Conservation (phyloP, 768 basidiomycete genomes). For the Plicaturopsis crispa region DNA sequence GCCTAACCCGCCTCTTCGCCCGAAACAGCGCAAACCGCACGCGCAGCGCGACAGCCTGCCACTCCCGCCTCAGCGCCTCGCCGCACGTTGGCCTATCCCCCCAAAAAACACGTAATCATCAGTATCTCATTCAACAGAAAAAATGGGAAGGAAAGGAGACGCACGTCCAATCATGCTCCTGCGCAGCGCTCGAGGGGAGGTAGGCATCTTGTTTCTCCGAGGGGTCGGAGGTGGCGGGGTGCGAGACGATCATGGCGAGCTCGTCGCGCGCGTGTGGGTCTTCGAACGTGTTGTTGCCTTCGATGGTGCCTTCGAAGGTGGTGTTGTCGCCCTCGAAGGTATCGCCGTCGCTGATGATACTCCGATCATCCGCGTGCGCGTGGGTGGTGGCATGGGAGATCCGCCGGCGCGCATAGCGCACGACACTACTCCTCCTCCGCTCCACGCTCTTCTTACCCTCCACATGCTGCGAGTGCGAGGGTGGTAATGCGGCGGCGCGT, state of each 20-base stretch:
- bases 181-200: slow-evolving; percentile 9
- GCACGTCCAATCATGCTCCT: slow-evolving; percentile 26
- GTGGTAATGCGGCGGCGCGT: too few relatives aligned
- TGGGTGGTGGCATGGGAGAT: too few relatives aligned
- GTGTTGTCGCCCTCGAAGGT: too few relatives aligned
- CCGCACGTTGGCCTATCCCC: slow-evolving; percentile 59
- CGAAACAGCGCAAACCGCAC: slow-evolving; percentile 54
- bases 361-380: too few relatives aligned
- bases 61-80: slow-evolving; percentile 44
- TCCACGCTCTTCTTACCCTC: too few relatives aligned
- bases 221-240: background rate
- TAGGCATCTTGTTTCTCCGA: too few relatives aligned
- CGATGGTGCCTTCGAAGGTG: background rate
- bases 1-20: slow-evolving; percentile 25
- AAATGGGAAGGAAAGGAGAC: slow-evolving; percentile 4
- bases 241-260: background rate
- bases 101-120: background rate
- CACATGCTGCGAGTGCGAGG: too few relatives aligned
- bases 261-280: background rate
- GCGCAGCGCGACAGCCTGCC: slow-evolving; percentile 52
- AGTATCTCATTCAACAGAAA: background rate
- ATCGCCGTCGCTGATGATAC: too few relatives aligned
- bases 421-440: too few relatives aligned
- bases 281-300: background rate
- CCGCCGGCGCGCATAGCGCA: too few relatives aligned